Evolutionary conservation across 495 filamentous ascomycete genomes (phyloP), one percentile per base, ranked within the genome.

Genomic region (Trichoderma asperelloides): DNA sequence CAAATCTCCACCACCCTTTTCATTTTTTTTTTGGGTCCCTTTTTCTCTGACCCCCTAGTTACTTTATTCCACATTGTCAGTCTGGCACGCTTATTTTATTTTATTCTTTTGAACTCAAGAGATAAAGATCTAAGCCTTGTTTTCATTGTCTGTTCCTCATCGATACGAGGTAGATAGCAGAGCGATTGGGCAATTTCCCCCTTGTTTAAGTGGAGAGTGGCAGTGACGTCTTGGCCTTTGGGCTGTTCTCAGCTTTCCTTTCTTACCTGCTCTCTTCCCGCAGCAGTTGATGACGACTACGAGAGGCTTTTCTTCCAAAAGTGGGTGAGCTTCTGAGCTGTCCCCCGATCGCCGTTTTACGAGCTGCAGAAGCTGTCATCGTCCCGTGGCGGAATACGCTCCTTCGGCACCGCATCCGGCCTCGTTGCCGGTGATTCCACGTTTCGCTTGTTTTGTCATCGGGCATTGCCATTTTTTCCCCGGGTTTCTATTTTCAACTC

Each of bases 1-100:
- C 65, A 37, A 37, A 67, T 30, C 30, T 33, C 27, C 47, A 67
- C 37, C 49, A 40, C 55, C 55, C n/a, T 60, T 60, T 30, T 60
- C 23, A 15, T 27, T 30, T 60, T 60, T 60, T 28, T 60, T 25
- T 27, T 28, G 15, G 15, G 15, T 60, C 25, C n/a, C 49, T 60
- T 30, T 30, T 25, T 51, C 47, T 51, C 23, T 51, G n/a, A n/a
- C n/a, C 47, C n/a, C 15, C 47, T 51, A 6, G 1, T 9, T 9
- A 9, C 18, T 51, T n/a, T n/a, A n/a, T n/a, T 51, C 5, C 47
- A 3, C 18, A 45, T 6, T 18, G 13, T 18, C 18, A 6, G 12
- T 45, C 41, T 18, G 2, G 18, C 47, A 18, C n/a, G 18, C 18
- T 8, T 23, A n/a, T n/a, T n/a, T n/a, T n/a, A n/a, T 51, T n/a